Base-by-base conservation (phyloP, 306 rosid genomes). In the Dryas octopetala region DNA sequence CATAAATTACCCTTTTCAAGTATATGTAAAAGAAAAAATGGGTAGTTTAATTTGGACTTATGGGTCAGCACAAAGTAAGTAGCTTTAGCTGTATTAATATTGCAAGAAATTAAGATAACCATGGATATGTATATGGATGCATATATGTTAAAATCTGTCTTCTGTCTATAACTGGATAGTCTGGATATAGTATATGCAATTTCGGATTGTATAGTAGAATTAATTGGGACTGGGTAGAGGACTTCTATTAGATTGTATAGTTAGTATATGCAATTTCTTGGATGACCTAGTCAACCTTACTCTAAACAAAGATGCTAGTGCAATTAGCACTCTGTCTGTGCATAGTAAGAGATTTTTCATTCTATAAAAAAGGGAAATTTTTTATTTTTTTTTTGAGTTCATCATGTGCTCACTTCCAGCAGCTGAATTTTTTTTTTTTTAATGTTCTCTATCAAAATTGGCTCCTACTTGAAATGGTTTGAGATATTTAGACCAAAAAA, bases 1-100 rank as follows among this genome's bases (percentile, higher is more conserved):
- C 55, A 80, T 74, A 76, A 75, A 76, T 74, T 74, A 54, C 76
- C 82, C 71, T 26, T 52, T 65, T 67, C 9, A 9, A 15, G 66
- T 14, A 13, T 80, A 74, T 82, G 76, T 59, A 60, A 60, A 73
- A 60, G 38, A 79, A 54, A 83, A 69, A 76, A 40, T 76, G 83
- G 79, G 74, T 71, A 38, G 32, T 26, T 66, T 44, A 68, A 49
- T 71, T 79, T 76, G 76, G 78, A 62, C 44, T 55, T 46, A 12
- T 52, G 51, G 4, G 66, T 70, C 47, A 50, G 44, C 75, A 45
- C 46, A 7, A 58, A 26, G 0, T 60, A 12, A 15, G 49, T 32
- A 11, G 15, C 38, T 61, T 28, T 4, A 8, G 23, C 8, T 65
- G 64, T 28, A 38, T 23, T 59, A 19, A 53, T 43, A 6, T 38